Conservation (phyloP, 495 filamentous ascomycete species). For the Lindgomyces ingoldianus region DNA sequence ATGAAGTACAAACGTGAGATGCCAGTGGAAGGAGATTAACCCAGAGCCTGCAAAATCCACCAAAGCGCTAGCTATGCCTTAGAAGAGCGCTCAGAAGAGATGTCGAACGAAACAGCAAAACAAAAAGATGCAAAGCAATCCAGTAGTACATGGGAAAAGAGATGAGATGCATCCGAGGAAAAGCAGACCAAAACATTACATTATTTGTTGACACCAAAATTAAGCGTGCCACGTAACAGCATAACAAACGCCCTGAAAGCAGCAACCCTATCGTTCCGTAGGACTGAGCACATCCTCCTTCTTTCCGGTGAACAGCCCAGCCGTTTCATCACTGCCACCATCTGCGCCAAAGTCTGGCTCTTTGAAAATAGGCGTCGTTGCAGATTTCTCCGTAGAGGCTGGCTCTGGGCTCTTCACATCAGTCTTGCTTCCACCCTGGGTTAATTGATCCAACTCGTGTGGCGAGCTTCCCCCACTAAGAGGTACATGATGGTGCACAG, state of each 20-base stretch:
- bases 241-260: neutral
- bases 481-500: slow-evolving; percentile 10
- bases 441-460: neutral
- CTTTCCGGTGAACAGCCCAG: neutral
- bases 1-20: too few relatives aligned
- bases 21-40: neutral
- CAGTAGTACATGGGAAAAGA: neutral
- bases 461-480: neutral
- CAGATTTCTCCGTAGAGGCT: neutral
- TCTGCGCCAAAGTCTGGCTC: slow-evolving; percentile 26
- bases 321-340: slow-evolving; percentile 5
- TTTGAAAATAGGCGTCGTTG: slow-evolving; percentile 15
- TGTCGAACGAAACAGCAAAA: neutral
- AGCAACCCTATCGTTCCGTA: neutral
- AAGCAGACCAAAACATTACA: neutral
- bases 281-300: slow-evolving; percentile 24
- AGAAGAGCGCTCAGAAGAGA: neutral
- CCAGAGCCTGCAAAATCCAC: neutral
- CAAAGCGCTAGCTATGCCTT: neutral
- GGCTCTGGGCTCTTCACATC: slow-evolving; percentile 6
- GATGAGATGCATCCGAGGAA: neutral
- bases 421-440: neutral
- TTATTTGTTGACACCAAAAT: neutral
- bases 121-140: neutral
- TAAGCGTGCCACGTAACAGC: neutral